A percentile compares a stretch with the other conserved stretches of the same genome.
Conservation (phyloP, 1,139 yeast genomes). For the Pneumocystis jirovecii region DNA sequence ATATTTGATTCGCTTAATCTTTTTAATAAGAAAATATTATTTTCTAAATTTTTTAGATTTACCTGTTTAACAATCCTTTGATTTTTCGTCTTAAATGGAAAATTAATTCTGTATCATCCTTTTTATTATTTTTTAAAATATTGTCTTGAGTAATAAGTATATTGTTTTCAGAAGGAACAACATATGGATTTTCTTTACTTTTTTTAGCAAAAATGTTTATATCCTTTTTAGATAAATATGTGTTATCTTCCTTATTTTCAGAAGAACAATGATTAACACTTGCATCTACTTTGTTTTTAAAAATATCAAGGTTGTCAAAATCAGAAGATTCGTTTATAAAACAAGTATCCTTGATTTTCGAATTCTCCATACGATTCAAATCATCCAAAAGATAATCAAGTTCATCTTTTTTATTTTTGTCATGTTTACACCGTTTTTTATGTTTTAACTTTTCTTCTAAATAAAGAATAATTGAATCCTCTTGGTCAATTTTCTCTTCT, state of each 20-base stretch:
- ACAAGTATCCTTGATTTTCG: neutral
- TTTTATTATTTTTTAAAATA: neutral
- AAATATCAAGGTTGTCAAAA: neutral
- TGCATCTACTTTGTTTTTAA: neutral
- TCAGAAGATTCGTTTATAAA: neutral
- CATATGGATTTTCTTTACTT: neutral
- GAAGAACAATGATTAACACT: neutral
- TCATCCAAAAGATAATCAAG: neutral
- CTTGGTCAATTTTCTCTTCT: neutral
- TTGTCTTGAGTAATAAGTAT: neutral
- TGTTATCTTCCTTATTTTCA: neutral
- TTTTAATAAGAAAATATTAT: neutral
- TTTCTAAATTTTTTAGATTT: neutral
- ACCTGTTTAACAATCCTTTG: slow-evolving; percentile 39
- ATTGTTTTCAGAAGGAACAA: neutral
- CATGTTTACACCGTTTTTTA: neutral
- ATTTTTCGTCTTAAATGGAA: slow-evolving; percentile 11
- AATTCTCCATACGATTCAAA: neutral
- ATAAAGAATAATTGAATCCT: neutral
- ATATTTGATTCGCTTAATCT: slow-evolving; percentile 77
- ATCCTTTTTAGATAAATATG: neutral
- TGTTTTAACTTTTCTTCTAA: neutral
- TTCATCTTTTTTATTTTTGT: neutral
- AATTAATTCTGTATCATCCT: neutral
- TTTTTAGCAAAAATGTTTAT: neutral